Evolutionary conservation across 345 rosid genomes (phyloP), one percentile per base, ranked within the genome.

Genomic region (Citrus mangshanensis): DNA sequence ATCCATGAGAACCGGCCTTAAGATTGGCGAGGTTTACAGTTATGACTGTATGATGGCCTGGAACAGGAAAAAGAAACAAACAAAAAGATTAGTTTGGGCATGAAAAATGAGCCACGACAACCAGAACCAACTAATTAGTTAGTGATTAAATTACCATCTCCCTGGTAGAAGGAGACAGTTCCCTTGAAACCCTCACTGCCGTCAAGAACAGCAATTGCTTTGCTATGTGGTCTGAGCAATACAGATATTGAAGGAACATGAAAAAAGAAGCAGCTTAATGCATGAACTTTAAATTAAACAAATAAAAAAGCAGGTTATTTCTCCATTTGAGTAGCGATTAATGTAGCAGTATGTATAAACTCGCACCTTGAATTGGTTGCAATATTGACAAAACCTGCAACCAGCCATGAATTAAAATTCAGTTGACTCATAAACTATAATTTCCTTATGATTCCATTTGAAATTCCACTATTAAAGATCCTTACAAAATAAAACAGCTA

Each of bases 131-230:
- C n/a, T 27, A 32, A 46, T 46, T 46, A 0, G 69, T 1, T 38
- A 73, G 61, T 38, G 58, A 27, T 35, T 8, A 28, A 68, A 72
- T 49, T 79, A 94, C 99, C 97, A 77, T 93, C 83, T 80, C 93
- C 97, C 81, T 94, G 98, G 68, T 89, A 49, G n/a, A n/a, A n/a
- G 85, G 78, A 64, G 79, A 96, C 70, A 38, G 94, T 96, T 66
- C 99, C 99, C 6, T 76, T 74, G 67, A 96, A 95, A 82, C 91
- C 97, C 83, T 91, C 93, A 32, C 87, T 86, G 85, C 91, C 84
- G 76, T 80, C 81, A 77, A 96, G 89, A 62, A 93, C 95, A 12
- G 87, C 95, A 1, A 95, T 96, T 55, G 93, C 99, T 42, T 78
- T 89, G 77, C 74, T 73, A 42, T 90, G 97, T 93, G 98, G 91